Percentiles rank a stretch among this genome's conserved stretches.
Evolutionary conservation across 495 filamentous ascomycete species (phyloP).

Genomic region (Staphylotrichum tortipilum): DNA sequence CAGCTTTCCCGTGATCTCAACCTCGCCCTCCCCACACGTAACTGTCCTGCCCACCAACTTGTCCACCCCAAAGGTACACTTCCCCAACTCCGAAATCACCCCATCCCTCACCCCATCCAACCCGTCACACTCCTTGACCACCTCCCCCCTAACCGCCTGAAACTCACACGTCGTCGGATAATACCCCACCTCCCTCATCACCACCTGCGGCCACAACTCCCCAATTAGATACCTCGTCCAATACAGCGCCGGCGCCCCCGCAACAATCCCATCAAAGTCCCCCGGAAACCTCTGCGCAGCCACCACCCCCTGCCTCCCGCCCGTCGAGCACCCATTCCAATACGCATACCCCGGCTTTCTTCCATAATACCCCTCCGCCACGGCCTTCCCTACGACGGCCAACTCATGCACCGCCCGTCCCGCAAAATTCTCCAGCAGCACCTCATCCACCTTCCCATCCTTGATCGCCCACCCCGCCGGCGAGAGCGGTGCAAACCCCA

Average conservation of each 20-base stretch:
- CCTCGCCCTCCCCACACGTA: too few species aligned
- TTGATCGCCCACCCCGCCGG: background rate
- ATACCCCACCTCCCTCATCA: background rate
- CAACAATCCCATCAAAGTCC: background rate
- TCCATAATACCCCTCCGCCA: background rate
- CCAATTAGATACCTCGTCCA: background rate
- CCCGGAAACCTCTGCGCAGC: background rate
- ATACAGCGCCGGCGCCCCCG: background rate
- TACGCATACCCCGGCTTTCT: background rate
- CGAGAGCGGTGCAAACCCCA: background rate
- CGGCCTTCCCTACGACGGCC: background rate
- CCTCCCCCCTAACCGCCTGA: background rate
- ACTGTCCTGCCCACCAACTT: too few species aligned
- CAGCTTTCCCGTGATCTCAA: too few species aligned
- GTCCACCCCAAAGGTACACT: background rate
- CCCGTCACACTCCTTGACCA: constrained; percentile 1
- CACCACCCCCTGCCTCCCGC: background rate
- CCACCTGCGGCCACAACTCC: constrained; percentile 1
- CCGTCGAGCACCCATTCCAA: background rate
- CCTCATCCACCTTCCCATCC: background rate
- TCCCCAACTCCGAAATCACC: background rate
- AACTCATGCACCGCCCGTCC: background rate
- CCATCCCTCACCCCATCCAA: constrained; percentile 8
- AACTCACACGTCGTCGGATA: background rate
- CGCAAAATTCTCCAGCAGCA: background rate